A percentile compares a stretch with the other conserved stretches of the same genome.
phyloP scores from a whole-genome alignment of 306 rosid genomes.

The Prunus mongolica region DNA sequence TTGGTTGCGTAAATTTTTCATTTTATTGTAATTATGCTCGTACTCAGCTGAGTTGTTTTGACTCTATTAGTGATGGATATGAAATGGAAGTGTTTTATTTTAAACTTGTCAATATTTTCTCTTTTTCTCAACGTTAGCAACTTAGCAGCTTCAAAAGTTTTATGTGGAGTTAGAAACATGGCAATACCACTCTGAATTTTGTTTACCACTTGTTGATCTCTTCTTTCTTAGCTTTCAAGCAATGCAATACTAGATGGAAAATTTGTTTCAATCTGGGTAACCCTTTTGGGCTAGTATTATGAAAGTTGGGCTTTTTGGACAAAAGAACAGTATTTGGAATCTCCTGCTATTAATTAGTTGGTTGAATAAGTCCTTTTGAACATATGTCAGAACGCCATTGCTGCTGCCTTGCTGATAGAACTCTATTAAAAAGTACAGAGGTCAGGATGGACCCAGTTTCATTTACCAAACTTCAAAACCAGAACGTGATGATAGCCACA shows the following conservation, averaged over 20 bases:
- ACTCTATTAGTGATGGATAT: not conserved
- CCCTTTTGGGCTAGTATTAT: no score
- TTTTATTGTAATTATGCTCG: not conserved
- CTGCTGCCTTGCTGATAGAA: slow-evolving; percentile 1
- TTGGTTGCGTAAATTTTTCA: no score
- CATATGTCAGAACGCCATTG: not conserved
- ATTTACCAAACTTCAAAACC: not conserved
- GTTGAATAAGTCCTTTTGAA: slow-evolving; percentile 2
- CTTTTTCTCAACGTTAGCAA: no score
- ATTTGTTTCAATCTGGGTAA: not conserved
- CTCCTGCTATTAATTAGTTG: not conserved
- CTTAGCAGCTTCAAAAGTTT: no score
- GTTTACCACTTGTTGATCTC: not conserved
- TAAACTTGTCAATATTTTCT: no score
- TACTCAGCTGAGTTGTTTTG: not conserved
- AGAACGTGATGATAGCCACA: not conserved
- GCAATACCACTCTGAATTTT: no score
- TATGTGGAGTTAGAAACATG: no score
- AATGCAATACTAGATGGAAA: no score
- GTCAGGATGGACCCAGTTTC: not conserved
- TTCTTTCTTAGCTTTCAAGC: no score
- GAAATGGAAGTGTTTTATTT: not conserved
- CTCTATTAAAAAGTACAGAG: not conserved
- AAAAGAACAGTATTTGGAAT: not conserved
- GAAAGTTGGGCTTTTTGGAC: not conserved